phyloP scores from a whole-genome alignment of 2,329 filamentous ascomycete species.

The Seiridium cupressi region DNA sequence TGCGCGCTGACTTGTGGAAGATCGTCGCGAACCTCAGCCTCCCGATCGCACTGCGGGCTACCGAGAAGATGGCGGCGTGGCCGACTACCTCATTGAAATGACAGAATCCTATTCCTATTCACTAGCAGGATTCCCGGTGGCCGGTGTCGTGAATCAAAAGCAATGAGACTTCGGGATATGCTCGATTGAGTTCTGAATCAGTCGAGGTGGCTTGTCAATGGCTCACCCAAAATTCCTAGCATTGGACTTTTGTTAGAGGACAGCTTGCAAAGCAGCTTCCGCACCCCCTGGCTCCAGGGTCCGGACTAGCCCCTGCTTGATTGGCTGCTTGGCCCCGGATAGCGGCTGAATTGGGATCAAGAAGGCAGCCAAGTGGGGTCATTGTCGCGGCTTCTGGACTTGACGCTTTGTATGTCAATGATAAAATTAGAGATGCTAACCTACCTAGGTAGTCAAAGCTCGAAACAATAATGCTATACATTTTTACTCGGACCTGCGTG shows the following conservation, averaged over 20 bases:
- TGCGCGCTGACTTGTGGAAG: slow-evolving; percentile 1
- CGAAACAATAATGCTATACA: too few relatives aligned
- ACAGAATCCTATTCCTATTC: neutral
- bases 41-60: slow-evolving; percentile 19
- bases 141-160: neutral
- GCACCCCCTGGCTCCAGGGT: slow-evolving; percentile 7
- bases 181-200: slow-evolving; percentile 5
- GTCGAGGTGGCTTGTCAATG: neutral
- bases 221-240: neutral
- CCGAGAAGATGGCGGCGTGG: slow-evolving; percentile 17
- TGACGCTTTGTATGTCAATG: too few relatives aligned
- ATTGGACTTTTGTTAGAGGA: slow-evolving; percentile 15
- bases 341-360: slow-evolving; percentile 1
- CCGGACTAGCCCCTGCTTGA: neutral
- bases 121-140: neutral
- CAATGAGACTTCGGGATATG: slow-evolving; percentile 6
- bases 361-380: neutral
- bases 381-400: too few relatives aligned
- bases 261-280: slow-evolving; percentile 19
- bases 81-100: slow-evolving; percentile 19
- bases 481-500: too few relatives aligned
- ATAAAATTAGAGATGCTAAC: too few relatives aligned
- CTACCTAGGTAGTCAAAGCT: too few relatives aligned
- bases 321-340: slow-evolving; percentile 5
- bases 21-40: neutral